Evolutionary conservation across 495 filamentous ascomycete genomes (phyloP), one percentile per base, ranked within the genome.

Genomic region (Podospora australis): DNA sequence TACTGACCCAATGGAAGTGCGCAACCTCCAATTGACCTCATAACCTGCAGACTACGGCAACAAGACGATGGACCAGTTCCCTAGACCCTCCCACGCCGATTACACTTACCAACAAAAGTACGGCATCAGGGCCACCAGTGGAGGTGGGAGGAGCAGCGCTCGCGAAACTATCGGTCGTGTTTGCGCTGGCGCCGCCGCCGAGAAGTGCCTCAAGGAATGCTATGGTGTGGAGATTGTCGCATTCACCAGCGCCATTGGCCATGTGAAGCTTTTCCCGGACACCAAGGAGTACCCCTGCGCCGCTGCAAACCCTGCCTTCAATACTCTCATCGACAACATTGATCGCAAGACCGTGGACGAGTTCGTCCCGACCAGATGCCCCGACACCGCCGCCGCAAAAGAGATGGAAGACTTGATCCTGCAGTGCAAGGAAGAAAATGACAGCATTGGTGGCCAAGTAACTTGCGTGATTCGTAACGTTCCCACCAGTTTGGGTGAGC

Each of bases 61-160:
- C 60, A 81, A 81, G 57, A 96, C 90, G 34, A 98, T 96, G 82
- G 88, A 96, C 65, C 65, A 79, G 34, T 96, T 84, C 76, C 92
- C 92, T 9, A 77, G 92, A 26, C 92, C 92, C 8, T 88, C 83
- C 64, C 92, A 98, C 67, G 92, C 92, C 44, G 92, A 98, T 63
- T 96, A 83, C 77, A 98, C 92, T 53, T 97, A 97, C 67, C 78
- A 95, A 39, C 84, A 91, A 71, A 98, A 98, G 68, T 98, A 98
- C 57, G 92, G 92, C 9, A 84, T 97, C 46, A 92, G 95, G 73
- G 89, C 94, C 5, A 87, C 82, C 66, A 90, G 84, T 52, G 92
- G 92, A 49, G 92, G 92, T 53, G 94, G 92, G 21, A 79, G 94
- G 52, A 92, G 87, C 66, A 89, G 84, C 63, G 92, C 92, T 14